Evolutionary conservation across 371 early-diverging fungal genomes (phyloP).

Genomic region (Mucor racemosus): DNA sequence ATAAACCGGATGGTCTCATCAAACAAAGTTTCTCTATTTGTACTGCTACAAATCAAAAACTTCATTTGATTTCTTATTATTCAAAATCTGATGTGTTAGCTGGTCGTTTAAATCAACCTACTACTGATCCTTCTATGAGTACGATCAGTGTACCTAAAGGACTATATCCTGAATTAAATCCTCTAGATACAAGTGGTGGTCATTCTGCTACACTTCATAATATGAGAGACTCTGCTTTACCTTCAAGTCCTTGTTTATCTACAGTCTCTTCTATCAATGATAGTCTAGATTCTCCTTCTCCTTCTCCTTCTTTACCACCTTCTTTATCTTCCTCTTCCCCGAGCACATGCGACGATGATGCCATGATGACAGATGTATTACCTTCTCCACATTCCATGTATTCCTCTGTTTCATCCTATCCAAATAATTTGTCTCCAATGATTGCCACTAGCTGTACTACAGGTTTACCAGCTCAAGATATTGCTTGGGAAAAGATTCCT

Average conservation of each 20-base stretch:
- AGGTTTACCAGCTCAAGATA: slow-evolving; percentile 45
- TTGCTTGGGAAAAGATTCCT: slow-evolving; percentile 49
- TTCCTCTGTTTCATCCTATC: slow-evolving; percentile 7
- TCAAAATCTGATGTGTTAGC: slow-evolving; percentile 72
- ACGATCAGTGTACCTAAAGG: slow-evolving; percentile 64
- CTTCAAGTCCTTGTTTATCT: slow-evolving; percentile 9
- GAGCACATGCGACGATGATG: slow-evolving; percentile 17
- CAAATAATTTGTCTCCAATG: not conserved
- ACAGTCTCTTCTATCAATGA: slow-evolving; percentile 8
- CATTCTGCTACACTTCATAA: slow-evolving; percentile 46
- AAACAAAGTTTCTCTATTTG: slow-evolving; percentile 70
- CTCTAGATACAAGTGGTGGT: slow-evolving; percentile 52
- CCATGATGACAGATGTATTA: slow-evolving; percentile 15
- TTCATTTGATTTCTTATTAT: slow-evolving; percentile 90
- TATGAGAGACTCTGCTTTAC: slow-evolving; percentile 21
- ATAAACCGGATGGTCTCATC: slow-evolving; percentile 63
- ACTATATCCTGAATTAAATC: slow-evolving; percentile 65
- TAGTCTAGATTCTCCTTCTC: not conserved
- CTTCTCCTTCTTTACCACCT: slow-evolving; percentile 21
- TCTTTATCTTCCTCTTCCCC: slow-evolving; percentile 18
- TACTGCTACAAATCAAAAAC: slow-evolving; percentile 77
- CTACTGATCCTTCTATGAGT: slow-evolving; percentile 54
- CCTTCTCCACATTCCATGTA: slow-evolving; percentile 17
- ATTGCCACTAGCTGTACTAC: not conserved
- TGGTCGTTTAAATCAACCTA: slow-evolving; percentile 59